Base-by-base conservation (phyloP, 805 yeast genomes). In the Candida montana region DNA sequence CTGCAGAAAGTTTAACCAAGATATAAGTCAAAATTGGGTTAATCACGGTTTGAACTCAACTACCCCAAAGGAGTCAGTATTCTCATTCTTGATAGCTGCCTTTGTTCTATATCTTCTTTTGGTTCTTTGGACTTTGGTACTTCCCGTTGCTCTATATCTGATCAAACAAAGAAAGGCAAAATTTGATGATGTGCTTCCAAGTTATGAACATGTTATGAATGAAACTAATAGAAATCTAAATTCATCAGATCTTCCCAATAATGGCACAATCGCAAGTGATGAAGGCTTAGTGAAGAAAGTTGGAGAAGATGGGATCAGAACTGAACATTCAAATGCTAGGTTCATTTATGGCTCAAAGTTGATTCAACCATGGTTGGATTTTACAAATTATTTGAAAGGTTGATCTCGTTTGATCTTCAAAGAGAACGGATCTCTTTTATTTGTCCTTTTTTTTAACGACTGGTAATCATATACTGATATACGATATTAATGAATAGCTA, bases 291-390 rank as follows among this genome's bases (percentile, higher is more conserved):
- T 7, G 17, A 30, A 30, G 19, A 18, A 30, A 10, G 21, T 13
- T 18, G 32, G 23, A n/a, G 16, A 10, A 9, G 31, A 31, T 12
- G 10, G 21, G 21, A 30, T 21, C 16, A 5, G 13, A 11, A 8
- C 29, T 13, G 11, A 26, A 26, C n/a, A 26, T 11, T 8, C 12
- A 8, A 26, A 26, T 13, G 12, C 11, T 31, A 13, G 34, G 23
- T 18, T 4, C 31, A 37, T 31, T 18, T 30, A 35, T 28, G 38
- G 38, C 3, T 30, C 40, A 5, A 23, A 12, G 4, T 9, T 37
- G 6, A 19, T 31, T 17, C 23, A 37, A 13, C 40, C 40, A 23
- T 37, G 40, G 40, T 31, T 37, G 33, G 31, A 18, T 5, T 7
- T 37, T 18, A 31, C 38, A 17, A 16, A 23, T 21, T 9, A 23